Percentiles rank a stretch among this genome's conserved stretches.
Evolutionary conservation across 2,329 filamentous ascomycete genomes (phyloP).

Genomic region (Microascus cirrosus): DNA sequence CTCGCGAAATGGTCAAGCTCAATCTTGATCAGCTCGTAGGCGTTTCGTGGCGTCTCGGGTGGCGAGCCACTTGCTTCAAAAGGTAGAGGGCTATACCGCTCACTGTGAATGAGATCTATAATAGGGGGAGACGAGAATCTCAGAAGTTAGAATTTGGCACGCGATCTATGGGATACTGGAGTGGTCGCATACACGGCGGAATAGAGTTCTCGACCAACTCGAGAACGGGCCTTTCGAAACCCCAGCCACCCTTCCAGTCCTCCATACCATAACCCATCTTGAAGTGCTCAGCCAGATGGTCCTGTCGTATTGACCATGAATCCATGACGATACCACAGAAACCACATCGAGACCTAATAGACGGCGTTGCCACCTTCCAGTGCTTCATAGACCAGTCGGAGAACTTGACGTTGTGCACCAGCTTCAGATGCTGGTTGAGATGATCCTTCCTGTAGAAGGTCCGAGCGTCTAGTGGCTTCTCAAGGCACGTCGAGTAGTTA

Average conservation of each 20-base stretch:
- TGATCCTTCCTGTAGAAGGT: slow-evolving; percentile 59
- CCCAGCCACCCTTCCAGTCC: slow-evolving; percentile 61
- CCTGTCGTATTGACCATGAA: slow-evolving; percentile 48
- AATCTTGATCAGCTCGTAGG: slow-evolving; percentile 50
- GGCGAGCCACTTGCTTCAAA: slow-evolving; percentile 34
- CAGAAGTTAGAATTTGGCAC: slow-evolving; percentile 25
- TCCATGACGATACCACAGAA: slow-evolving; percentile 54
- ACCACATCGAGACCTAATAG: slow-evolving; percentile 53
- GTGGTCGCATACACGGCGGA: slow-evolving; percentile 45
- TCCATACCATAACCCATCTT: slow-evolving; percentile 56
- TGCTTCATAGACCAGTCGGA: slow-evolving; percentile 52
- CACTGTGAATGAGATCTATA: slow-evolving; percentile 52
- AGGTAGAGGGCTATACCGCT: slow-evolving; percentile 44
- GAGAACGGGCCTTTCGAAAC: slow-evolving; percentile 50
- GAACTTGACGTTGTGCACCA: slow-evolving; percentile 53
- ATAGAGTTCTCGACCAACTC: slow-evolving; percentile 57
- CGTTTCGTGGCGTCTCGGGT: slow-evolving; percentile 37
- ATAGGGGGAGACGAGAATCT: slow-evolving; percentile 10
- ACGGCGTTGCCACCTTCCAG: slow-evolving; percentile 49
- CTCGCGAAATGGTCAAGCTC: slow-evolving; percentile 42
- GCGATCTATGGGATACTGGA: slow-evolving; percentile 23
- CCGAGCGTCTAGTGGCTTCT: slow-evolving; percentile 49
- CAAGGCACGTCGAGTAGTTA: slow-evolving; percentile 54
- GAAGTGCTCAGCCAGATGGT: slow-evolving; percentile 58
- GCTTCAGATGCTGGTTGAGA: slow-evolving; percentile 51